Evolutionary conservation across 1,139 yeast genomes (phyloP).

Genomic region (Debaryomyces sp.): DNA sequence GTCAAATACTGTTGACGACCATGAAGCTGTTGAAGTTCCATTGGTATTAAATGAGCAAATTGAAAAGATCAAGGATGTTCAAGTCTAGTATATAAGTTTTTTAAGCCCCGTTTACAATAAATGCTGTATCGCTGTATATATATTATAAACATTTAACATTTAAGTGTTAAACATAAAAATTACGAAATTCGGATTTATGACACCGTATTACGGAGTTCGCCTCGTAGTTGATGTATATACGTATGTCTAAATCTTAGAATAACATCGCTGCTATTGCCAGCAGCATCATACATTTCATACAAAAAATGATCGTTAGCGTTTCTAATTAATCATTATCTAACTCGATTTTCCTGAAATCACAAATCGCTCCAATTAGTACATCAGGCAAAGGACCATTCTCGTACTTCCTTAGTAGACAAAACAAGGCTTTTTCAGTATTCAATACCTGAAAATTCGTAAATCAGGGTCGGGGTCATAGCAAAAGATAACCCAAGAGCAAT

Average conservation of each 20-base stretch:
- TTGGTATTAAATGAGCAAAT: constrained; percentile 42
- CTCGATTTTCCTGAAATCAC: neutral
- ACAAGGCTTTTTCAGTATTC: neutral
- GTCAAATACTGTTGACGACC: constrained; percentile 23
- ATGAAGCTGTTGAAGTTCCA: constrained; percentile 48
- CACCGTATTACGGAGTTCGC: neutral
- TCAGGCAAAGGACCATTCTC: neutral
- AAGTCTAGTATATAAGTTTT: constrained; percentile 16
- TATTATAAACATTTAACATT: neutral
- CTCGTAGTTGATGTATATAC: neutral
- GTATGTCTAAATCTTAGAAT: neutral
- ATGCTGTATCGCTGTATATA: neutral
- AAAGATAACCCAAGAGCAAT: no score
- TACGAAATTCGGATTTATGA: neutral
- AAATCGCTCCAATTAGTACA: neutral
- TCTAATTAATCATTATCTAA: neutral
- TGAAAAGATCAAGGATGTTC: constrained; percentile 40
- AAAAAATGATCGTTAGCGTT: neutral
- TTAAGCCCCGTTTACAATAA: neutral
- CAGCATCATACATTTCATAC: neutral
- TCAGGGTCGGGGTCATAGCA: no score
- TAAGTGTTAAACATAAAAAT: neutral
- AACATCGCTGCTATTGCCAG: neutral
- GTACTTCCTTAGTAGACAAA: neutral
- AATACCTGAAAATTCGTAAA: no score